phyloP scores from a whole-genome alignment of 73 alveolate species.

The Tetrahymena elliotti region DNA sequence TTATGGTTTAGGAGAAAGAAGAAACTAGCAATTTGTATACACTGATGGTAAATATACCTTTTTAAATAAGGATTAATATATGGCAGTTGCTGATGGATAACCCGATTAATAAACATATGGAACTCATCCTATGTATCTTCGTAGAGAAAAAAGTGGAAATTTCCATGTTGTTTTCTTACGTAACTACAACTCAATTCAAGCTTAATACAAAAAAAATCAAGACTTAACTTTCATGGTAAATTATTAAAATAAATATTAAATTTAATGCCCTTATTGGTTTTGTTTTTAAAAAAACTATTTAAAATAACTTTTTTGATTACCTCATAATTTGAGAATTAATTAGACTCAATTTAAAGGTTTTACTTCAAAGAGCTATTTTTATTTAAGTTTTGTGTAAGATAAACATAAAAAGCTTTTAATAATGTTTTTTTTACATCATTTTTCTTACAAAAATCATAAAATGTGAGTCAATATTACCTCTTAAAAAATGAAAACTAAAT shows the following conservation, averaged over 20 bases:
- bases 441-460: no score
- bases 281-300: not conserved
- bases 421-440: no score
- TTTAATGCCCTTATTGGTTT: not conserved
- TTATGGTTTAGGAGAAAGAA: constrained; percentile 38
- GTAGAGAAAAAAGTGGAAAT: constrained; percentile 1
- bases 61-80: constrained; percentile 28
- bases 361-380: not conserved
- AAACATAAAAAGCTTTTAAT: not conserved
- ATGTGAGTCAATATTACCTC: no score
- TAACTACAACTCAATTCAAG: constrained; percentile 1
- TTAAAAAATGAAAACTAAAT: no score
- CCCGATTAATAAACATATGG: constrained; percentile 32
- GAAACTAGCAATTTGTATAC: not conserved
- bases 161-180: constrained; percentile 23
- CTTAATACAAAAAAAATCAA: constrained; percentile 4
- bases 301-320: no score
- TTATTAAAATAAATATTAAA: not conserved
- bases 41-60: constrained; percentile 22
- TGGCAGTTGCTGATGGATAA: not conserved
- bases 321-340: no score
- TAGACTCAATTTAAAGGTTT: not conserved
- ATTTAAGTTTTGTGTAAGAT: no score
- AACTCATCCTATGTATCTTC: constrained; percentile 37
- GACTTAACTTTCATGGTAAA: not conserved